These are phyloP conservation scores for Byssothecium circinans DNA, from an alignment of 2,329 filamentous ascomycete genomes.

Conservation along the genomic window DNA sequence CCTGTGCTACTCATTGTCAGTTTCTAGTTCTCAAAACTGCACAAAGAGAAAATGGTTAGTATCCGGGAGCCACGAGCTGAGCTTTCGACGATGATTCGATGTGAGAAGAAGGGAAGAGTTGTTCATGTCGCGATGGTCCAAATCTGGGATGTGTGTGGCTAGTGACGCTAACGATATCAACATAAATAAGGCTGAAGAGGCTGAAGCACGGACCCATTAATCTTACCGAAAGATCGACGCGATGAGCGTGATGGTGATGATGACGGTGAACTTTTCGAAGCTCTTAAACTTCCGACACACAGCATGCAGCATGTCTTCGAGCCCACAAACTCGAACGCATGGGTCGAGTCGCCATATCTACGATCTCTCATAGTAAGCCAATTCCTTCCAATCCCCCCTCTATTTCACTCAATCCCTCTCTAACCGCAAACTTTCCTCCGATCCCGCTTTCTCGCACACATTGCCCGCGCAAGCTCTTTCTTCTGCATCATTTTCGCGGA, in stretches of 20 bases:
- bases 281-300: too few species aligned
- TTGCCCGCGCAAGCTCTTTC: too few species aligned
- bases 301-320: slow-evolving; percentile 38
- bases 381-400: background rate
- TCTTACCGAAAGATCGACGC: slow-evolving; percentile 10
- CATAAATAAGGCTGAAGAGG: too few species aligned
- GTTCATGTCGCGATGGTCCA: too few species aligned
- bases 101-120: too few species aligned
- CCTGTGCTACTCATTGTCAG: slow-evolving; percentile 16
- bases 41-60: background rate
- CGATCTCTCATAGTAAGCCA: slow-evolving; percentile 50
- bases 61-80: too few species aligned
- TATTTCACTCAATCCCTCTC: background rate
- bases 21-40: background rate
- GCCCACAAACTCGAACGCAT: slow-evolving; percentile 27
- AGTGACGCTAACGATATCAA: too few species aligned
- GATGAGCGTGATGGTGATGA: background rate
- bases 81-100: too few species aligned
- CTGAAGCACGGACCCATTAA: slow-evolving; percentile 27
- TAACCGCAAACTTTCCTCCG: background rate
- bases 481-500: too few species aligned
- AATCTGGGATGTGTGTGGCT: too few species aligned
- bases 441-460: background rate
- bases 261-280: too few species aligned
- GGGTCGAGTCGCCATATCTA: slow-evolving; percentile 52